Conservation (phyloP, 306 rosid genomes). For the Crataegus laevigata region DNA sequence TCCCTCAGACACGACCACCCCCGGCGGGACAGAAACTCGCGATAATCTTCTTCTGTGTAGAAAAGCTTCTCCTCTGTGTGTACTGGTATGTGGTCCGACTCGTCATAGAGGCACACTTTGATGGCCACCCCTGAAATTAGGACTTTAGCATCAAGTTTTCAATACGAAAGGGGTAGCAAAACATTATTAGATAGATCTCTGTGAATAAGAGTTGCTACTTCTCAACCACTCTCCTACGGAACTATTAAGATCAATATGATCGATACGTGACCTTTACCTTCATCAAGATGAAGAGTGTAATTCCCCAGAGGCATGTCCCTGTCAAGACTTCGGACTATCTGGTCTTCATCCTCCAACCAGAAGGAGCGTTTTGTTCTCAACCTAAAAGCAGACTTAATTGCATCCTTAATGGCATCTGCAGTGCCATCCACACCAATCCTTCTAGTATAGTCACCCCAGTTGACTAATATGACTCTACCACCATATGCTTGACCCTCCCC, state of each 20-base stretch:
- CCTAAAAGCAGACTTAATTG: conserved; percentile 81
- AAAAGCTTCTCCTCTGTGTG: conserved; percentile 80
- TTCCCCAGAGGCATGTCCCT: conserved; percentile 94
- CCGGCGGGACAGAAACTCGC: conserved; percentile 66
- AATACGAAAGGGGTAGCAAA: neutral
- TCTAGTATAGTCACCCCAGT: conserved; percentile 86
- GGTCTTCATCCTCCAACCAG: conserved; percentile 98
- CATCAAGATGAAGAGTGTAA: conserved; percentile 92
- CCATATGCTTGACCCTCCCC: conserved; percentile 71
- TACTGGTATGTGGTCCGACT: conserved; percentile 67
- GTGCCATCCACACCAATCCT: conserved; percentile 88
- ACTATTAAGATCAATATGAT: neutral
- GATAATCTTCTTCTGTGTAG: conserved; percentile 84
- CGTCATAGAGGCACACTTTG: conserved; percentile 75
- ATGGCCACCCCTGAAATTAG: conserved; percentile 70
- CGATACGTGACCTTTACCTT: conserved; percentile 40
- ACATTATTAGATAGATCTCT: neutral
- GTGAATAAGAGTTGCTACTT: neutral
- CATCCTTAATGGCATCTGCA: conserved; percentile 88
- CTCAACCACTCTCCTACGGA: neutral
- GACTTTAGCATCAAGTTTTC: conserved; percentile 10
- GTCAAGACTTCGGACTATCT: conserved; percentile 79
- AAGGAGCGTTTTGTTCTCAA: conserved; percentile 85
- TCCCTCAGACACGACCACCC: conserved; percentile 78
- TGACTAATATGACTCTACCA: conserved; percentile 89